Evolutionary conservation across 225 moss, liverwort and hornwort genomes (phyloP), one percentile per base, ranked within the genome.

Genomic region (Sphagnum contortum): DNA sequence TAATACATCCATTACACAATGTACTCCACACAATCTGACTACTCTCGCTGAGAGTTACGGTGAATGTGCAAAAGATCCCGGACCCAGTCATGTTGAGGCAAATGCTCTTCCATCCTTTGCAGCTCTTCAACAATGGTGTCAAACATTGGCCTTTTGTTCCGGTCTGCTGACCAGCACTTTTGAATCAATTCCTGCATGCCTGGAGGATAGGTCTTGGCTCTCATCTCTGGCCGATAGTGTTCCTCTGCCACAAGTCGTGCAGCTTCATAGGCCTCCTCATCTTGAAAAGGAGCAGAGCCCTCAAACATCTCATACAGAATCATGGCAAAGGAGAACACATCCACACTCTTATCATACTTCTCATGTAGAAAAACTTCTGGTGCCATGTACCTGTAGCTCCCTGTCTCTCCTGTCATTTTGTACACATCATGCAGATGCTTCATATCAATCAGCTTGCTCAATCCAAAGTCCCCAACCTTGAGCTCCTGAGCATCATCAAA

Each of bases 301-400:
- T 93, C 92, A 56, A 86, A 86, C 86, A 93, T 85, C 86, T 93
- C 92, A 55, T 57, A 93, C 11, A 93, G 55, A 44, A 93, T 86
- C 76, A 93, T 77, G 8, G 79, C 92, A 65, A 86, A 90, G 2
- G 92, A 93, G 51, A 81, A 93, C 11, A 93, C 90, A 50, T 93
- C 92, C 74, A 90, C 92, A 50, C 80, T 80, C 64, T 73, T 90
- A 69, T 93, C 92, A 49, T 93, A 93, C 0, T 81, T 71, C n/a
- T 0, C 54, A 77, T 90, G 92, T 14, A 83, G 76, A n/a, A 93
- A 93, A 47, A 93, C 92, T 72, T 93, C 92, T 0, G 92, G 92
- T 12, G 92, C 92, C 92, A 93, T 93, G 76, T 93, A 93, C 6
- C 92, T 83, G 70, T 93, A 93, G 75, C 92, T 93, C 50, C 92